Conservation (phyloP, 345 rosid genomes). For the Camelina laxa region DNA sequence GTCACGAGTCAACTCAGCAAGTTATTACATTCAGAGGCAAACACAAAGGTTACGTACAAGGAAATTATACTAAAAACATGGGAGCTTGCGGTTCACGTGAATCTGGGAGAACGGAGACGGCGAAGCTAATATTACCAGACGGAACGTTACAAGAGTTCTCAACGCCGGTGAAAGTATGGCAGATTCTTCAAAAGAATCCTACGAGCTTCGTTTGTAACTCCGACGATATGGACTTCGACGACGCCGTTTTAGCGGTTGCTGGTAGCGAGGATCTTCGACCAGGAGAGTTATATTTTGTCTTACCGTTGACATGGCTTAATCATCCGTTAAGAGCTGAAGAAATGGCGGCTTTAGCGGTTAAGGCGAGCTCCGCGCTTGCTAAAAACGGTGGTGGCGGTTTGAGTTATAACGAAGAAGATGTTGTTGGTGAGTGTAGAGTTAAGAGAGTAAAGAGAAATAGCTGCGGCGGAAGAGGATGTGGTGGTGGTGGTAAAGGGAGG, state of each 20-base stretch:
- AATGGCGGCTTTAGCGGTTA: conserved; percentile 98
- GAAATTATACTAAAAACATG: conserved; percentile 40
- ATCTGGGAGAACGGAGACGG: conserved; percentile 67
- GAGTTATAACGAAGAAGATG: conserved; percentile 44
- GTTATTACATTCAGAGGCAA: not conserved
- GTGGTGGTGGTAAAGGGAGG: conserved; percentile 46
- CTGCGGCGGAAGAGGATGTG: conserved; percentile 38
- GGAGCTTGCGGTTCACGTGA: conserved; percentile 89
- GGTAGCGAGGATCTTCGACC: conserved; percentile 78
- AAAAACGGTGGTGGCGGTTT: conserved; percentile 37
- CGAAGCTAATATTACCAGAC: conserved; percentile 76
- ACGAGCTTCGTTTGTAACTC: conserved; percentile 84
- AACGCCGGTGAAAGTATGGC: conserved; percentile 79
- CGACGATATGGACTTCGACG: conserved; percentile 95
- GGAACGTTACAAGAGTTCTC: conserved; percentile 80
- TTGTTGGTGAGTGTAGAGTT: conserved; percentile 28
- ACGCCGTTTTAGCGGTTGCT: conserved; percentile 59
- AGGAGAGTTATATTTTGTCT: conserved; percentile 83
- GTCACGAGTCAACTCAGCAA: conserved; percentile 26
- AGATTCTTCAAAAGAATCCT: conserved; percentile 64
- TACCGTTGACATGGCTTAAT: conserved; percentile 67
- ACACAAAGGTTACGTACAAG: not conserved
- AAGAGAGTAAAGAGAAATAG: conserved; percentile 32
- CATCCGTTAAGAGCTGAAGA: conserved; percentile 75
- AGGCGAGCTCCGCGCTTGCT: conserved; percentile 79